Evolutionary conservation across 23 red algal genomes (phyloP), one percentile per base, ranked within the genome.

Genomic region (Chondrus crispus): DNA sequence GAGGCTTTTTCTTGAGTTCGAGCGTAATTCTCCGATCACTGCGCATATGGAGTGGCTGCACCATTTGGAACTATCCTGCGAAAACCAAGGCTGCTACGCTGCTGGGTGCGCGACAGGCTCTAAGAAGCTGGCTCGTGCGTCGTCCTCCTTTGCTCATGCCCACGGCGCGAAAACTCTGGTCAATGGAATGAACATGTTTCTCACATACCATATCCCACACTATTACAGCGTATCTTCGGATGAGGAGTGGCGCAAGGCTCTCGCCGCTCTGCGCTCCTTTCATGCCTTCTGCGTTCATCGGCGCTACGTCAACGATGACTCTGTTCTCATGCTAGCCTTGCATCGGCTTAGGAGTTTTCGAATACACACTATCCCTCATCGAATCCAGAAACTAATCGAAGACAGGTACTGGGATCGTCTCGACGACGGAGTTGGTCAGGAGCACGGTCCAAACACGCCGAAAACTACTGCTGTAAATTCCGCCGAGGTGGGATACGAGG

Each of bases 101-200:
- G n/a, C 33, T 2, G 41, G 66, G 24, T 88, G 84, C 46, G 47
- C 13, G n/a, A 58, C 66, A 26, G 68, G 66, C 46, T 39, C 50
- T 16, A 41, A 46, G 22, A 22, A 32, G 26, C 60, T 22, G 9
- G 60, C 26, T 22, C 26, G 18, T 32, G n/a, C n/a, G n/a, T 32
- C 26, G 9, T 32, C 35, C 60, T 22, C 26, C 26, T 88, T 88
- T 88, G 66, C 84, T 19, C 44, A 88, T 26, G 66, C 70, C 2
- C 84, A 88, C 47, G 84, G 84, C 36, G 84, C 84, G 11, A 88
- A 88, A 28, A 39, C 66, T 30, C 84, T 88, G 11, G 75, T 88
- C 11, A 62, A 75, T 35, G 18, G 54, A 26, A 75, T 88, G 44
- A 88, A 55, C 51, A 75, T 88, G 84, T 88, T 88, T 36, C 46